phyloP scores from a whole-genome alignment of 768 basidiomycete species.

The Russula abietina region DNA sequence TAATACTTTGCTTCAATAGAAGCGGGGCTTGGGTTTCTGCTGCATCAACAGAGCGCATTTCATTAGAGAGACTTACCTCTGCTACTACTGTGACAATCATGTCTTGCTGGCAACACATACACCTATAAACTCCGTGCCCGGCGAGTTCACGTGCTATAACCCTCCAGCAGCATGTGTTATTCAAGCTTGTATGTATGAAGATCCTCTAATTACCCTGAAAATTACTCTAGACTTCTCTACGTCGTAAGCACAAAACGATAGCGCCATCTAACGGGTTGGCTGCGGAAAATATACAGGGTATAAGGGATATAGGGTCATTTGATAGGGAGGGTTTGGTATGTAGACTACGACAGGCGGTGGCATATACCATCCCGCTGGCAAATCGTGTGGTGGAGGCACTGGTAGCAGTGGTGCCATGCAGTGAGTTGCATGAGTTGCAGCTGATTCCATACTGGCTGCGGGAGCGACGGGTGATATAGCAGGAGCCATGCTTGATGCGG shows the following conservation, averaged over 20 bases:
- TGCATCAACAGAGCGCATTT: not conserved
- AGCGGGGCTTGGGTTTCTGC: not conserved
- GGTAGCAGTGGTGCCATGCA: not conserved
- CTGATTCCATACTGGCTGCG: not conserved
- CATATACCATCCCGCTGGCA: not conserved
- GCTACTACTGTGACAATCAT: not conserved
- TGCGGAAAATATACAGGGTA: not conserved
- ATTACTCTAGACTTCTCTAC: not conserved
- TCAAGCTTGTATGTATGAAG: not conserved
- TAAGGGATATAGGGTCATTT: not conserved
- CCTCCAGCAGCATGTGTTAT: not conserved
- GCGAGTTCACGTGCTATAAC: no score
- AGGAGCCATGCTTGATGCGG: not conserved
- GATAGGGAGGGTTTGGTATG: conserved; percentile 1
- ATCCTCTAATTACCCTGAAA: not conserved
- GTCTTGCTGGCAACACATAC: not conserved
- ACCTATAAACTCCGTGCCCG: not conserved
- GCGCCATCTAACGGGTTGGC: not conserved
- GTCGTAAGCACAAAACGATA: not conserved
- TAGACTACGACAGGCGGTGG: not conserved
- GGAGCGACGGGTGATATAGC: no score
- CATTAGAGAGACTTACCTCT: not conserved
- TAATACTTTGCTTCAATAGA: not conserved
- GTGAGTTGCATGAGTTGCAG: not conserved
- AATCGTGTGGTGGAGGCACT: not conserved